phyloP scores from a whole-genome alignment of 352 stramenopile species.

The Phytopythium oedochilum region DNA sequence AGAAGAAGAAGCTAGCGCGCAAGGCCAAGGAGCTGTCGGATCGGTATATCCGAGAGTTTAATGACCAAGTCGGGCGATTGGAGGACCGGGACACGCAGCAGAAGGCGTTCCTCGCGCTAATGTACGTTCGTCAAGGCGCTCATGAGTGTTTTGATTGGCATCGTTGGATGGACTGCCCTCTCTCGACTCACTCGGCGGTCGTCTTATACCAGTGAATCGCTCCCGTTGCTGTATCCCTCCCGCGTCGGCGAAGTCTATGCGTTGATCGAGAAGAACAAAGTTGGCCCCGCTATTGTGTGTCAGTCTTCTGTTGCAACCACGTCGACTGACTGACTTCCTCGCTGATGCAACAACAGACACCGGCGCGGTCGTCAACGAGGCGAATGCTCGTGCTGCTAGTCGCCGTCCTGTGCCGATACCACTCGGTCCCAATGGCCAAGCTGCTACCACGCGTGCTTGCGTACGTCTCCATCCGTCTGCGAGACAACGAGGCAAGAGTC shows the following conservation, averaged over 20 bases:
- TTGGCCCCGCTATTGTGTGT: too few relatives aligned
- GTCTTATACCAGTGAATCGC: constrained; percentile 24
- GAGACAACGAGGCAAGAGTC: constrained; percentile 48
- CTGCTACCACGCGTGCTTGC: constrained; percentile 37
- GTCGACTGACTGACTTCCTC: too few relatives aligned
- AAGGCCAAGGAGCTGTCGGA: constrained; percentile 37
- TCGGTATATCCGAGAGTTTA: constrained; percentile 33
- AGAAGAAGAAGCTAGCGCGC: constrained; percentile 36
- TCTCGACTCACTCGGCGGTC: not conserved
- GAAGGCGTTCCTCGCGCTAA: constrained; percentile 38
- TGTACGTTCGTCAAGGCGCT: constrained; percentile 22
- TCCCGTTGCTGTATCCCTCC: constrained; percentile 26
- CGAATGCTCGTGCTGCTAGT: constrained; percentile 59
- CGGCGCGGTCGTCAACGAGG: constrained; percentile 38
- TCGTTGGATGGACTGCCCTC: too few relatives aligned
- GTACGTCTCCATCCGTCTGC: constrained; percentile 43
- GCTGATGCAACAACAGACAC: constrained; percentile 16
- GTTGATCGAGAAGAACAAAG: constrained; percentile 62
- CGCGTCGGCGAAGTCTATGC: constrained; percentile 36
- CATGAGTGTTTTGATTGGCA: not conserved
- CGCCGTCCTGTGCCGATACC: constrained; percentile 45
- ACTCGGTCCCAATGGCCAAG: constrained; percentile 23
- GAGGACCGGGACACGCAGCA: constrained; percentile 70
- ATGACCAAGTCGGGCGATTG: constrained; percentile 41
- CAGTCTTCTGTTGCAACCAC: too few relatives aligned